Evolutionary conservation across 2,329 filamentous ascomycete species (phyloP), one percentile per base, ranked within the genome.

Genomic region (Hyphodiscus sp.): DNA sequence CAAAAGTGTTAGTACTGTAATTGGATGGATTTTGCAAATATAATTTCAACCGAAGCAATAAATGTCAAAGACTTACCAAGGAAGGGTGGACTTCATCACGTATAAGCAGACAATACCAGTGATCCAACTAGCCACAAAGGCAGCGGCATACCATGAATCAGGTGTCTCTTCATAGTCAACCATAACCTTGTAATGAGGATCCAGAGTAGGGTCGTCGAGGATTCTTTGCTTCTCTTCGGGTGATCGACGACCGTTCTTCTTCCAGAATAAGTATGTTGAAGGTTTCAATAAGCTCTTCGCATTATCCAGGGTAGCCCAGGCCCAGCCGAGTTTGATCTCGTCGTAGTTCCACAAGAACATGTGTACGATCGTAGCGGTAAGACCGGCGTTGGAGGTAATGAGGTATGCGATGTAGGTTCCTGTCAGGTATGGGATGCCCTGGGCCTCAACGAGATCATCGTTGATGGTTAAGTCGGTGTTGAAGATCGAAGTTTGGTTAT

Each of bases 301-400:
- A 15, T 50, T 50, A 5, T 11, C 46, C 8, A 43, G 13, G 3
- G 29, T 48, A n/a, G 56, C 13, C 19, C 49, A 61, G 7, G 30
- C 33, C 54, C 70, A 74, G 0, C 63, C 68, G 30, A 56, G 56
- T 47, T 70, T 71, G 47, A 76, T 61, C 20, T 74, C 72, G 16
- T 67, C 55, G 51, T 54, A 66, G 46, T 71, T 67, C 67, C 67
- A 74, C 1, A 72, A 63, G 6, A 69, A 57, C 56, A 76, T 70
- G 55, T 77, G 72, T 1, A 69, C 68, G 19, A 78, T 63, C 0
- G 71, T 69, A 1, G 75, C 74, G 3, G 75, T 76, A 20, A 75
- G 64, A 6, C 70, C 73, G 57, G 74, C 68, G 56, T 77, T 77
- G 7, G 68, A 67, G 1, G 69, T 69, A 42, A 77, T 64, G 6